Conservation (phyloP, 1,139 yeast species). For the Groenewaldozyma sp. region DNA sequence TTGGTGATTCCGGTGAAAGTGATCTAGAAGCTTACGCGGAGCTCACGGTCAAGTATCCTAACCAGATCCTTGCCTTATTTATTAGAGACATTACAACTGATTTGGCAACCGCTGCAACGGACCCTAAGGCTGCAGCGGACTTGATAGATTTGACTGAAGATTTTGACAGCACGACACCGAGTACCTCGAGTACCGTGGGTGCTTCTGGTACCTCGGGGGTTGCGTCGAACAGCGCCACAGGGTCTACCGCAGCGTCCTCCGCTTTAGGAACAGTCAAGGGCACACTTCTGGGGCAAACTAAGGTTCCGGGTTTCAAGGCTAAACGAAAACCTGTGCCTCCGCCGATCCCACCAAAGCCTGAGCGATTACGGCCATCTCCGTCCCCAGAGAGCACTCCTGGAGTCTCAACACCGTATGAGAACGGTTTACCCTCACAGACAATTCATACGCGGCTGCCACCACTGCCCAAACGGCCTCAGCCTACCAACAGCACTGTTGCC, state of each 20-base stretch:
- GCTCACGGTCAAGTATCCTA: constrained; percentile 52
- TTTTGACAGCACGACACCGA: constrained; percentile 3
- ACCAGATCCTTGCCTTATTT: constrained; percentile 61
- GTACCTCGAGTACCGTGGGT: constrained; percentile 10
- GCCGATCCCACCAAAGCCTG: constrained; percentile 21
- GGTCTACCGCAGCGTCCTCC: constrained; percentile 6
- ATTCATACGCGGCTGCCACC: too few relatives aligned
- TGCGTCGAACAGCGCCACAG: constrained; percentile 15
- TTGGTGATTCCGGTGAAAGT: constrained; percentile 95
- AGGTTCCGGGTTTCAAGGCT: constrained; percentile 1
- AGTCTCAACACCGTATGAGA: constrained; percentile 1
- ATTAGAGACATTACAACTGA: constrained; percentile 64
- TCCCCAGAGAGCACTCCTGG: not conserved
- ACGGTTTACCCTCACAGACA: too few relatives aligned
- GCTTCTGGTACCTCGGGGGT: constrained; percentile 22
- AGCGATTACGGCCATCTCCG: constrained; percentile 8
- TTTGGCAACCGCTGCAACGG: constrained; percentile 2
- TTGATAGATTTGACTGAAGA: constrained; percentile 17
- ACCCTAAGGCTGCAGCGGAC: constrained; percentile 9
- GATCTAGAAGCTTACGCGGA: constrained; percentile 88
- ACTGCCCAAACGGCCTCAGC: constrained; percentile 9
- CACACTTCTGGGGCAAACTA: too few relatives aligned
- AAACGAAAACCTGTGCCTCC: constrained; percentile 17
- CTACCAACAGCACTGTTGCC: not conserved
- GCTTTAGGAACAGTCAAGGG: constrained; percentile 10